Evolutionary conservation across 192 early-diverging fungal genomes (phyloP), one percentile per base, ranked within the genome.

Genomic region (Mortierella antarctica): DNA sequence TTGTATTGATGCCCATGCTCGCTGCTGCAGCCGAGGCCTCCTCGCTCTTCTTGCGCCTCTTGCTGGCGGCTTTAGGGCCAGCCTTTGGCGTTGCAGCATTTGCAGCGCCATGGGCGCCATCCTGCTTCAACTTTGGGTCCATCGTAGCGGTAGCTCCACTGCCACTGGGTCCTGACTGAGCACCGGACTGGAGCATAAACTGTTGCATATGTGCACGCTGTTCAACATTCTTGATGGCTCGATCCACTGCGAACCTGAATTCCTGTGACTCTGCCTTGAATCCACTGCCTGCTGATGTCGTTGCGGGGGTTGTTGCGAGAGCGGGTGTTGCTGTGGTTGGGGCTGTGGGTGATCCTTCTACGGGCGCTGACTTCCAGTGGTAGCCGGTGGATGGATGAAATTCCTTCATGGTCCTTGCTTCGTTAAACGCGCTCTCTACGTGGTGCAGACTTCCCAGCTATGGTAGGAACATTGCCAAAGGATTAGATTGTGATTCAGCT

Each of bases 341-440:
- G 0, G 52, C 42, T 49, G 62, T 14, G 44, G 75, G 17, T 6
- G 67, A 1, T 58, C 39, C 57, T 46, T 65, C 62, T 15, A 50
- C 47, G 12, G 54, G 50, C 52, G 44, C 56, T 1, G 73, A 68
- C 51, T 87, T 86, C 88, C 89, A 90, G 11, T 76, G 82, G 59
- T 90, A 90, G 44, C 89, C 89, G 18, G 85, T 88, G 44, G 88
- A 84, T 0, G 88, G 89, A 60, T 89, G 83, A 55, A 89, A 90
- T 21, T 89, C 86, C 49, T 86, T 85, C 71, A 84, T 79, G 40
- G 76, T 65, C 21, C 87, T 74, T 2, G 87, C 84, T 59, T 86
- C 87, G 50, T 88, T 85, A 62, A 90, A 90, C 2, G 89, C 89
- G 40, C 83, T 84, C 58, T 89, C 83, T 17, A 89, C 84, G 63